A percentile compares a stretch with the other conserved stretches of the same genome.
Evolutionary conservation across 257 asterid genomes (phyloP).

Genomic region (Plantago elongata): DNA sequence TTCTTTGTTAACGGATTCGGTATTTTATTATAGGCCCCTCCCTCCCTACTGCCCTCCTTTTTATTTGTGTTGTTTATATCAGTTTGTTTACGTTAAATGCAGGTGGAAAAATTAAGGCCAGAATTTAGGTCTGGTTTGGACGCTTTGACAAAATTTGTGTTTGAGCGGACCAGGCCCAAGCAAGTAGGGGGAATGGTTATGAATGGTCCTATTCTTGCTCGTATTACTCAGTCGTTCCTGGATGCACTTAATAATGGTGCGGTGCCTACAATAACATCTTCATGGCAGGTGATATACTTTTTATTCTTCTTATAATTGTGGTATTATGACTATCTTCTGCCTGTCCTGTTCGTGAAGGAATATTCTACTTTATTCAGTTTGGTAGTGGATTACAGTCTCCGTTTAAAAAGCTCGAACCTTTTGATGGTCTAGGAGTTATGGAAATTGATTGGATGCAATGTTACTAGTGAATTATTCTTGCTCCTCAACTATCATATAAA

Average conservation of each 20-base stretch:
- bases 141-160: conserved; percentile 80
- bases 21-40: not conserved
- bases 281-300: conserved; percentile 82
- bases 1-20: conserved; percentile 1
- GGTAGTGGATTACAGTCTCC: too few species aligned
- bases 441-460: not conserved
- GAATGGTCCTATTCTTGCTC: conserved; percentile 96
- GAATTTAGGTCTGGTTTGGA: conserved; percentile 89
- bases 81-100: conserved; percentile 23
- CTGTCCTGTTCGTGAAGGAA: too few species aligned
- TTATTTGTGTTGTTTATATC: not conserved
- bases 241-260: conserved; percentile 98
- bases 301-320: not conserved
- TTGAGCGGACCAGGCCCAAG: conserved; percentile 93
- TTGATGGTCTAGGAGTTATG: not conserved
- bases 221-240: conserved; percentile 81
- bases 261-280: conserved; percentile 93
- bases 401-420: too few species aligned
- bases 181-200: conserved; percentile 88
- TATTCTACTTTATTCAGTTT: too few species aligned
- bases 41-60: not conserved
- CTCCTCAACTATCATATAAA: conserved; percentile 5
- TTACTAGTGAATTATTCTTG: not conserved
- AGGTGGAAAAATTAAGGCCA: conserved; percentile 80
- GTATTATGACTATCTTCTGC: too few species aligned